Evolutionary conservation across 2,329 filamentous ascomycete species (phyloP).

Genomic region (Microdochium trichocladiopsis): DNA sequence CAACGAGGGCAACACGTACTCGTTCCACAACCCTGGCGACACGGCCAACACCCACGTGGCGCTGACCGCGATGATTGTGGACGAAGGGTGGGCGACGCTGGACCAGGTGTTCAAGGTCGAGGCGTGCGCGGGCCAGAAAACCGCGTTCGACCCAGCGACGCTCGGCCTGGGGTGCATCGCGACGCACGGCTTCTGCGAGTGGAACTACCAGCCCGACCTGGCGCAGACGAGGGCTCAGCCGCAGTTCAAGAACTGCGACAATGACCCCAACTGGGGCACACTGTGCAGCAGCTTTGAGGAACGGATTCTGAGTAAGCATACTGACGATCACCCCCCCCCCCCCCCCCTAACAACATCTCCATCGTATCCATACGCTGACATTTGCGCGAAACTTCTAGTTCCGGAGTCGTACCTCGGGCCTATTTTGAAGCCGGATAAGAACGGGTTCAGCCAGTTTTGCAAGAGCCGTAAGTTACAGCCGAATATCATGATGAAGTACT

Average conservation of each 20-base stretch:
- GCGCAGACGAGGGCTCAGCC: slow-evolving; percentile 1
- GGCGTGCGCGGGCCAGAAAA: slow-evolving; percentile 11
- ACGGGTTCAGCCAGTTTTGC: background rate
- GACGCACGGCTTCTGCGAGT: slow-evolving; percentile 15
- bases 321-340: background rate
- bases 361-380: background rate
- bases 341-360: background rate
- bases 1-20: slow-evolving; percentile 12
- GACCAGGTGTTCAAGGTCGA: slow-evolving; percentile 15
- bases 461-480: background rate
- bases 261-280: slow-evolving; percentile 10
- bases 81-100: slow-evolving; percentile 14
- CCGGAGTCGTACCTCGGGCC: slow-evolving; percentile 17
- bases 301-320: slow-evolving; percentile 3
- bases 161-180: slow-evolving; percentile 12
- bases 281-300: slow-evolving; percentile 10
- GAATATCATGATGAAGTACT: too few relatives aligned
- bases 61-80: slow-evolving; percentile 9
- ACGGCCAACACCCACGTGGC: slow-evolving; percentile 12
- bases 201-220: slow-evolving; percentile 8
- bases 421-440: slow-evolving; percentile 6
- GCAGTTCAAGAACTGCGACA: slow-evolving; percentile 14
- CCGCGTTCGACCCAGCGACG: slow-evolving; percentile 10
- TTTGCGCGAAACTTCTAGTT: slow-evolving; percentile 2
- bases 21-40: slow-evolving; percentile 15